phyloP scores from a whole-genome alignment of 768 basidiomycete genomes.

The Leucocoprinus birnbaumii region DNA sequence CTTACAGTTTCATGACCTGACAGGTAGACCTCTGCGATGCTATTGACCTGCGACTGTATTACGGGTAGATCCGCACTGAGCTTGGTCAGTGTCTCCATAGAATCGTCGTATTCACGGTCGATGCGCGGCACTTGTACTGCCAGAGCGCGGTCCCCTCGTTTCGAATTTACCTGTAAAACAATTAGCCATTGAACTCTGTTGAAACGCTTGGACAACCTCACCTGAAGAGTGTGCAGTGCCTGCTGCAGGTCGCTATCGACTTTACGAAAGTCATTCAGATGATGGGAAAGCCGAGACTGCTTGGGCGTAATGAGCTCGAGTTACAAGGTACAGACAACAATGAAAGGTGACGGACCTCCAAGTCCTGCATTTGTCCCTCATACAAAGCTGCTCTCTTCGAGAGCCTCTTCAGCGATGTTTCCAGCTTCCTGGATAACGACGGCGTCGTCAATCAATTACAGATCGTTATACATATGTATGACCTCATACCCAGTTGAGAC shows the following conservation, averaged over 20 bases:
- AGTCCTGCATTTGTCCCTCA: conserved; percentile 57
- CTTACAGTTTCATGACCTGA: conserved; percentile 66
- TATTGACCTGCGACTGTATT: conserved; percentile 56
- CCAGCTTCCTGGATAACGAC: conserved; percentile 35
- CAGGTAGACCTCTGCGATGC: conserved; percentile 67
- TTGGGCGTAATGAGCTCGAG: conserved; percentile 5
- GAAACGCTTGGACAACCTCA: conserved; percentile 21
- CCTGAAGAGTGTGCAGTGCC: conserved; percentile 58
- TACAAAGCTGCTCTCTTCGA: conserved; percentile 46
- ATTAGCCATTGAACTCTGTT: conserved; percentile 1
- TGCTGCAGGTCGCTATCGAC: conserved; percentile 71
- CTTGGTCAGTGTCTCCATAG: conserved; percentile 52
- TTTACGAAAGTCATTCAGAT: conserved; percentile 71
- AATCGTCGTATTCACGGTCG: conserved; percentile 56
- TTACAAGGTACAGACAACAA: neutral
- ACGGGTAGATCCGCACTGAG: conserved; percentile 59
- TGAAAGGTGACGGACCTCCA: conserved; percentile 41
- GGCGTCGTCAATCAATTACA: conserved; percentile 2
- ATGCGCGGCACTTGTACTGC: conserved; percentile 62
- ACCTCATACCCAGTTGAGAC: conserved; percentile 23
- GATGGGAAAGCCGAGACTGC: conserved; percentile 64
- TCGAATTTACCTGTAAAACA: conserved; percentile 48
- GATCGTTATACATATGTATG: neutral
- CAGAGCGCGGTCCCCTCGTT: conserved; percentile 57
- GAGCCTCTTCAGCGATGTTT: conserved; percentile 41